These are phyloP conservation scores for Chaetoceros tenuissimus DNA, from an alignment of 108 stramenopile genomes.

Conservation along the genomic window DNA sequence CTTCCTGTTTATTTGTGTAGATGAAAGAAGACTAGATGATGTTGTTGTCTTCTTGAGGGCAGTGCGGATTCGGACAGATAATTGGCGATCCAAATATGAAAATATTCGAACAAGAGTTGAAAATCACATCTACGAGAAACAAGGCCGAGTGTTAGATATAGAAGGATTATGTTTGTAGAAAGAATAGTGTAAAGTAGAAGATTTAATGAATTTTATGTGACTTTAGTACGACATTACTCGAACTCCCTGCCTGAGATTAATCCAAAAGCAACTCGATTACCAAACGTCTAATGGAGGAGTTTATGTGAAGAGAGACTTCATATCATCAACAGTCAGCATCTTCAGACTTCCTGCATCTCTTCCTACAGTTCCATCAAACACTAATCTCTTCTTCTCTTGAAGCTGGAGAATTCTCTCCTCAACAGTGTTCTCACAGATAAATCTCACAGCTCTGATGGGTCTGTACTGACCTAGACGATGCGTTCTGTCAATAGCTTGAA, in stretches of 20 bases:
- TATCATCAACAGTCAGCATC: slow-evolving; percentile 82
- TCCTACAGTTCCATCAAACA: slow-evolving; percentile 95
- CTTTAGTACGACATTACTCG: too few species aligned
- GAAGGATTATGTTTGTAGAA: too few species aligned
- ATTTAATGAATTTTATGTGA: too few species aligned
- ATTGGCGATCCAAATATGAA: slow-evolving; percentile 23
- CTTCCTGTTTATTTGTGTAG: slow-evolving; percentile 36
- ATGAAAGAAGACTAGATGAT: slow-evolving; percentile 40
- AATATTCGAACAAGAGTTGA: background rate
- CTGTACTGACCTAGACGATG: slow-evolving; percentile 94
- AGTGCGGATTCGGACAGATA: slow-evolving; percentile 37
- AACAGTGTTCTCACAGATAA: slow-evolving; percentile 93
- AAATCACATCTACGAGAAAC: background rate
- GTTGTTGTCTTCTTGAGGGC: slow-evolving; percentile 32
- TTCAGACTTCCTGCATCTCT: slow-evolving; percentile 77
- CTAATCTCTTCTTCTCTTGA: slow-evolving; percentile 94
- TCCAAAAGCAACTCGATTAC: too few species aligned
- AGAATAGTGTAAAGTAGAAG: too few species aligned
- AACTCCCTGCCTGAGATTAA: too few species aligned
- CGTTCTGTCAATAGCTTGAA: slow-evolving; percentile 98
- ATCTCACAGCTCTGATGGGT: slow-evolving; percentile 90
- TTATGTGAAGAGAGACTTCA: slow-evolving; percentile 78
- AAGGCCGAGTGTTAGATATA: background rate
- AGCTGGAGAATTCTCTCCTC: slow-evolving; percentile 96
- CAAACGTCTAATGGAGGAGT: too few species aligned